These are phyloP conservation scores for Yarrowia sp. DNA, from an alignment of 805 yeast species.

Conservation along the genomic window DNA sequence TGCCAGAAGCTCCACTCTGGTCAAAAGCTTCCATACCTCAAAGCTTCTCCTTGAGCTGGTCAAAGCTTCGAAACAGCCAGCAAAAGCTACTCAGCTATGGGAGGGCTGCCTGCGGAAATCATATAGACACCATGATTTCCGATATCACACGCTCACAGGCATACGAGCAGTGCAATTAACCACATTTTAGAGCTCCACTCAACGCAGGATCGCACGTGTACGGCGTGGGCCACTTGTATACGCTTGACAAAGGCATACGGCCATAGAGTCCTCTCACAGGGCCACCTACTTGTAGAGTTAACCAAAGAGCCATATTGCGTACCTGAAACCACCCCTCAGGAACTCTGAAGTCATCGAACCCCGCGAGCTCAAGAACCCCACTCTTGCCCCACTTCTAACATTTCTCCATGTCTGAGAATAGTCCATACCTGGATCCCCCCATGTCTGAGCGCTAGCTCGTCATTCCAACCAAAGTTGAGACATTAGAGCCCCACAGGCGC, in stretches of 20 bases:
- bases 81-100: background rate
- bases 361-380: background rate
- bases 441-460: background rate
- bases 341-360: background rate
- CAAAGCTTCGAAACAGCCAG: background rate
- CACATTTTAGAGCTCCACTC: background rate
- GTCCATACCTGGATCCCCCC: no score
- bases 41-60: background rate
- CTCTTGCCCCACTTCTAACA: constrained; percentile 1
- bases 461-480: constrained; percentile 1
- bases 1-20: no score
- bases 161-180: background rate
- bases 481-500: constrained; percentile 15
- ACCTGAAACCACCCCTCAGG: background rate
- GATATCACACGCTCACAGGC: background rate
- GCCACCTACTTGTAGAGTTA: background rate
- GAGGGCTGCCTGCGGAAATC: background rate
- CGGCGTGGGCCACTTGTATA: background rate
- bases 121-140: constrained; percentile 1
- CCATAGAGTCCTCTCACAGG: no score
- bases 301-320: background rate
- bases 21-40: no score
- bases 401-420: no score
- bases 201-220: constrained; percentile 4
- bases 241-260: no score